Percentiles rank a stretch among this genome's conserved stretches.
These are phyloP conservation scores for Eutrema japonicum DNA, from an alignment of 345 rosid species.

Conservation along the genomic window DNA sequence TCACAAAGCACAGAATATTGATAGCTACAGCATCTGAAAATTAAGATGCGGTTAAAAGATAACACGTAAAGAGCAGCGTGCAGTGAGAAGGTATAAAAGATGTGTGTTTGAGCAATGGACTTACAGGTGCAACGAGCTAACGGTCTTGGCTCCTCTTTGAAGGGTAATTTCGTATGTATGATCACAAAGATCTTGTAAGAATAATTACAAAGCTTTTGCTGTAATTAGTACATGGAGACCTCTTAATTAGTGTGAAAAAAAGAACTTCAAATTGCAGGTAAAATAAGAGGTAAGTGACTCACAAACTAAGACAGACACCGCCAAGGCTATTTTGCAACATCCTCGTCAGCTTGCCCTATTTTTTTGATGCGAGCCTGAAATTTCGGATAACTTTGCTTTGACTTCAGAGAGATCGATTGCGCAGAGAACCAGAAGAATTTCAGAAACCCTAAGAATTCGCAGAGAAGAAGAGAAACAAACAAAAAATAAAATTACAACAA, in stretches of 20 bases:
- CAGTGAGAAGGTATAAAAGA: no score
- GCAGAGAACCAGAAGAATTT: no score
- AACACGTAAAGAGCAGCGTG: not conserved
- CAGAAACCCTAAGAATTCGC: no score
- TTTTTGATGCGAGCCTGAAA: slow-evolving; percentile 91
- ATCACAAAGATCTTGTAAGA: slow-evolving; percentile 98
- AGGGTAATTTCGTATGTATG: slow-evolving; percentile 91
- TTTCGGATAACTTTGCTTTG: no score
- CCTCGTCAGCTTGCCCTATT: slow-evolving; percentile 99
- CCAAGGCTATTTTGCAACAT: slow-evolving; percentile 93
- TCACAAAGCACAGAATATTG: not conserved
- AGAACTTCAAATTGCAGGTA: not conserved
- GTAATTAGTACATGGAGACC: slow-evolving; percentile 34
- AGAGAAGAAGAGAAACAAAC: no score
- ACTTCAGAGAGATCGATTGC: no score
- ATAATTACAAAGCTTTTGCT: slow-evolving; percentile 97
- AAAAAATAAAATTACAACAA: no score
- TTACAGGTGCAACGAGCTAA: slow-evolving; percentile 89
- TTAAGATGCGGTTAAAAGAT: not conserved
- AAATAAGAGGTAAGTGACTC: slow-evolving; percentile 41
- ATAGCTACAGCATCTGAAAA: not conserved
- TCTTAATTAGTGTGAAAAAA: slow-evolving; percentile 5
- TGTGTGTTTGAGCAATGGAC: no score
- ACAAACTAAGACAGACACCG: no score
- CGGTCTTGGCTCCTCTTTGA: slow-evolving; percentile 95